These are phyloP conservation scores for Barnettozyma sucrosica DNA, from an alignment of 805 yeast genomes.

Conservation along the genomic window DNA sequence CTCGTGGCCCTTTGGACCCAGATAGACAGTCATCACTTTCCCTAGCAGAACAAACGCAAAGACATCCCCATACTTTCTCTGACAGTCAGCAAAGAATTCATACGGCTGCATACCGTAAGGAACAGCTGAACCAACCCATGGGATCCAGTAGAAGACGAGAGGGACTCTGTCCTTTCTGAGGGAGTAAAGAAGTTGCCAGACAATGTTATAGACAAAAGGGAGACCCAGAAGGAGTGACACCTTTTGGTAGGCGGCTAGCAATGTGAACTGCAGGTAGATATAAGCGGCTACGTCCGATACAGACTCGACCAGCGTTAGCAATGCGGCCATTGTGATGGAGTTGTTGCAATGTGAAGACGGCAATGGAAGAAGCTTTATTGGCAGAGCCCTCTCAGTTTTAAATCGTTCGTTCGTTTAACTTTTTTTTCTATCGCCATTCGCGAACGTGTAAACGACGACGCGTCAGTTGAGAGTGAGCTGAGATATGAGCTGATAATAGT, in stretches of 20 bases:
- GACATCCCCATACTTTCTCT: slow-evolving; percentile 83
- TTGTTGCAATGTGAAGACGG: neutral
- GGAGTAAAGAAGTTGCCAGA: slow-evolving; percentile 67
- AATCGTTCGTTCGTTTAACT: neutral
- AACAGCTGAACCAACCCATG: slow-evolving; percentile 92
- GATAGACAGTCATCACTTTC: slow-evolving; percentile 86
- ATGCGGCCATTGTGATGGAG: slow-evolving; percentile 17
- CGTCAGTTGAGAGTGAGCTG: slow-evolving; percentile 1
- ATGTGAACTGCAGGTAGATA: slow-evolving; percentile 23
- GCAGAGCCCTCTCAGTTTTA: neutral
- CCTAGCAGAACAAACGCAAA: slow-evolving; percentile 89
- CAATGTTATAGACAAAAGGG: slow-evolving; percentile 60
- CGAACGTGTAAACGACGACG: neutral
- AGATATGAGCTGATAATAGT: neutral
- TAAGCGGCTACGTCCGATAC: slow-evolving; percentile 11
- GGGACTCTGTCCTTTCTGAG: slow-evolving; percentile 81
- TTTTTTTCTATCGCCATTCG: neutral
- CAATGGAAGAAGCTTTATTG: neutral
- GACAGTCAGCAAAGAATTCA: slow-evolving; percentile 75
- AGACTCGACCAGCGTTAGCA: slow-evolving; percentile 12
- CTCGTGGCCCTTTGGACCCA: slow-evolving; percentile 98
- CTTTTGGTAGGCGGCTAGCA: slow-evolving; percentile 33
- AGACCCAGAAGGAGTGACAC: slow-evolving; percentile 28
- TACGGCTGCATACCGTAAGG: slow-evolving; percentile 91
- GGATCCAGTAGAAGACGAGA: slow-evolving; percentile 84